Percentiles rank a stretch among this genome's conserved stretches.
phyloP scores from a whole-genome alignment of 306 rosid species.

The Rosa lucieae region DNA sequence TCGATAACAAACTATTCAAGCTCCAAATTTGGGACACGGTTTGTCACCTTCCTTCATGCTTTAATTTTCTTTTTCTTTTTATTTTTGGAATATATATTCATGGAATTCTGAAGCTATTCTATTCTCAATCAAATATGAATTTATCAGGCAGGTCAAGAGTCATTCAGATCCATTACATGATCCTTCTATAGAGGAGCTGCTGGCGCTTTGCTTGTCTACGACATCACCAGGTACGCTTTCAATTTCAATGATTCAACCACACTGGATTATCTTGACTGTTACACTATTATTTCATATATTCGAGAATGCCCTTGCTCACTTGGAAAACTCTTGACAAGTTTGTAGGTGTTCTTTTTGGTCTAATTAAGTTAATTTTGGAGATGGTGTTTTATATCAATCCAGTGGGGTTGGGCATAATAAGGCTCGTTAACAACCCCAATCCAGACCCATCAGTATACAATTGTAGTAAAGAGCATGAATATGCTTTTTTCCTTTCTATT shows the following conservation, averaged over 20 bases:
- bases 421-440: too few species aligned
- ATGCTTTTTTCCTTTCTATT: not conserved
- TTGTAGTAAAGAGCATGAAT: not conserved
- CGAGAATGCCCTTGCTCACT: not conserved
- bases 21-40: slow-evolving; percentile 99
- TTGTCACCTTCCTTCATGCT: slow-evolving; percentile 18
- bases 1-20: slow-evolving; percentile 84
- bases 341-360: not conserved
- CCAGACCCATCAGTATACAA: not conserved
- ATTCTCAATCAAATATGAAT: not conserved
- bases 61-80: not conserved
- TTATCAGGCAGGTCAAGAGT: slow-evolving; percentile 98
- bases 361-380: not conserved
- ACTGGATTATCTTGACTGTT: not conserved
- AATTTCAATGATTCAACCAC: not conserved
- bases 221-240: slow-evolving; percentile 78
- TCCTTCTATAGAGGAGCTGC: slow-evolving; percentile 97
- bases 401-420: not conserved
- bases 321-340: too few species aligned
- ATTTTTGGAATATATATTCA: too few species aligned
- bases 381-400: not conserved
- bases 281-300: not conserved
- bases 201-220: slow-evolving; percentile 94
- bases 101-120: not conserved
- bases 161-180: slow-evolving; percentile 96